Conservation (phyloP, 2,329 filamentous ascomycete species). For the Xylaria sp. region DNA sequence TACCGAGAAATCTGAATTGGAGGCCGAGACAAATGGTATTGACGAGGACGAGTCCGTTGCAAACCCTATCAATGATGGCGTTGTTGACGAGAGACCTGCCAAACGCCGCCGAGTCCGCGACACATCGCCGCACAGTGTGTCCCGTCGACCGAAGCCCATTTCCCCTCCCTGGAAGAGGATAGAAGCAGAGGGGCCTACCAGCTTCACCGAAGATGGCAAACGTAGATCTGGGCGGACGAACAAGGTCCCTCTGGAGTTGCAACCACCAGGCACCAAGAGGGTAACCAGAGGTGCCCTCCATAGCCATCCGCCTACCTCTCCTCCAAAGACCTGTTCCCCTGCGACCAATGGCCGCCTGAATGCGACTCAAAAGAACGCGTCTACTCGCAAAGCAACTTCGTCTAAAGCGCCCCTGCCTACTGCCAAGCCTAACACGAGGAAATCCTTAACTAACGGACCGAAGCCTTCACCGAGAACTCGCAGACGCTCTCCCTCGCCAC, state of each 20-base stretch:
- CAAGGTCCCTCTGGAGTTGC: slow-evolving; percentile 55
- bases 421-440: slow-evolving; percentile 30
- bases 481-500: slow-evolving; percentile 46
- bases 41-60: slow-evolving; percentile 15
- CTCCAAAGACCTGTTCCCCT: slow-evolving; percentile 35
- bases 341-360: slow-evolving; percentile 36
- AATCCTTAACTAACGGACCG: slow-evolving; percentile 20
- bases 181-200: slow-evolving; percentile 82
- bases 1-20: slow-evolving; percentile 9
- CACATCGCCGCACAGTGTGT: slow-evolving; percentile 42
- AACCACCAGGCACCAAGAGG: slow-evolving; percentile 53
- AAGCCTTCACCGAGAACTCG: slow-evolving; percentile 36
- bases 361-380: slow-evolving; percentile 34
- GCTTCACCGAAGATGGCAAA: slow-evolving; percentile 74
- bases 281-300: slow-evolving; percentile 52
- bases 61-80: slow-evolving; percentile 35
- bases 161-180: slow-evolving; percentile 95
- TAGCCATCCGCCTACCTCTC: slow-evolving; percentile 39
- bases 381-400: slow-evolving; percentile 36
- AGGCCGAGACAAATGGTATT: slow-evolving; percentile 21
- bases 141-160: slow-evolving; percentile 51
- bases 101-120: slow-evolving; percentile 68
- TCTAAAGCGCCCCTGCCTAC: slow-evolving; percentile 29
- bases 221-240: slow-evolving; percentile 70
- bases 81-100: slow-evolving; percentile 53